phyloP scores from a whole-genome alignment of 768 basidiomycete genomes.

The Panus rudis region DNA sequence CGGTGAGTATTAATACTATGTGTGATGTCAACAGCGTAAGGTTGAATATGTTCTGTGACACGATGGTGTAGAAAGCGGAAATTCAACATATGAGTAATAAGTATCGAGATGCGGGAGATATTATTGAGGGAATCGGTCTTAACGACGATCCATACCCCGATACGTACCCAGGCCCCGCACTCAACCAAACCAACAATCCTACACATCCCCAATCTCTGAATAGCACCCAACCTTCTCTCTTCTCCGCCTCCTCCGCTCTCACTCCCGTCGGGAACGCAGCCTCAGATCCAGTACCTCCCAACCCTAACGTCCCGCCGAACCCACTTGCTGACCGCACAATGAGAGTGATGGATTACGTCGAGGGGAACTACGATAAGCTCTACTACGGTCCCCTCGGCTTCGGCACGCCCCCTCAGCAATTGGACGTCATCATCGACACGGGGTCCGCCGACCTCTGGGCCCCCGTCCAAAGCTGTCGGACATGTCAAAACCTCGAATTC shows the following conservation, averaged over 20 bases:
- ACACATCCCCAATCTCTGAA: constrained; percentile 7
- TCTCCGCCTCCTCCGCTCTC: constrained; percentile 1
- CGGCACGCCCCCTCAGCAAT: constrained; percentile 46
- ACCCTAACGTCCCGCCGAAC: constrained; percentile 14
- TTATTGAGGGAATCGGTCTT: constrained; percentile 26
- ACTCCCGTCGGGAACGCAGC: constrained; percentile 1
- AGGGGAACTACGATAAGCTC: constrained; percentile 33
- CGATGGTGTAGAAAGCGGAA: no score
- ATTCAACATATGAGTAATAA: no score
- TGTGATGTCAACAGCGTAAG: no score
- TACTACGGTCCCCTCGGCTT: constrained; percentile 44
- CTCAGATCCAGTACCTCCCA: constrained; percentile 10
- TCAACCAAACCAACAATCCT: constrained; percentile 6
- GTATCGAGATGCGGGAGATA: no score
- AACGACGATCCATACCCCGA: constrained; percentile 22
- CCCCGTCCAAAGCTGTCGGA: constrained; percentile 28
- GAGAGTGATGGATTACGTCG: constrained; percentile 34
- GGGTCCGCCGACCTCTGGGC: constrained; percentile 65
- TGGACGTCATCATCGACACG: constrained; percentile 61
- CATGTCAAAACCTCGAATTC: constrained; percentile 36
- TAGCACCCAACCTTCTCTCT: constrained; percentile 1
- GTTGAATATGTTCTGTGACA: no score
- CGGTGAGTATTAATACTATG: no score
- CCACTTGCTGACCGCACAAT: constrained; percentile 6
- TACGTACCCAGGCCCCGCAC: constrained; percentile 14